Percentiles rank a stretch among this genome's conserved stretches.
These are phyloP conservation scores for Penicillium robsamsonii DNA, from an alignment of 495 filamentous ascomycete genomes.

Conservation along the genomic window DNA sequence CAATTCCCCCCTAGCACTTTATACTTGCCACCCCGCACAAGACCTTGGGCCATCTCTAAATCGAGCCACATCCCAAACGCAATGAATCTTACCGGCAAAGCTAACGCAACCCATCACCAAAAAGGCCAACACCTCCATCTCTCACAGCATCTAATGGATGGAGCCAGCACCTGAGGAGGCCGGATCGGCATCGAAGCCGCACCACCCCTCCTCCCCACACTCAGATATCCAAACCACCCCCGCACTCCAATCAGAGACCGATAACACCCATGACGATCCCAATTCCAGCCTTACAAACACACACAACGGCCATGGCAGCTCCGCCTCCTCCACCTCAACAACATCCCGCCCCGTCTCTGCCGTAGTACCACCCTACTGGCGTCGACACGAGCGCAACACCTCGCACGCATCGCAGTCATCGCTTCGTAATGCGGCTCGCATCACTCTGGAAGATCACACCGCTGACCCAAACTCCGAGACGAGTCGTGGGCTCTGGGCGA, in stretches of 20 bases:
- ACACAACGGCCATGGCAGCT: slow-evolving; percentile 9
- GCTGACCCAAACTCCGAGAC: slow-evolving; percentile 58
- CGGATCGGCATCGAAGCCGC: slow-evolving; percentile 30
- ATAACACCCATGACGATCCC: slow-evolving; percentile 6
- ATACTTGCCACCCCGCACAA: slow-evolving; percentile 9
- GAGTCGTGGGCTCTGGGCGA: slow-evolving; percentile 64
- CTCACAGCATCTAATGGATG: slow-evolving; percentile 46
- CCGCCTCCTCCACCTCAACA: slow-evolving; percentile 17
- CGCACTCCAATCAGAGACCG: slow-evolving; percentile 7
- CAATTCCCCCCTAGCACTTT: background rate
- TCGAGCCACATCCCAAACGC: background rate
- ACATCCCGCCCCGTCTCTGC: slow-evolving; percentile 38
- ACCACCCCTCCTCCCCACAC: slow-evolving; percentile 25
- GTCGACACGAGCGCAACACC: slow-evolving; percentile 40
- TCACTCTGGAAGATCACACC: slow-evolving; percentile 70
- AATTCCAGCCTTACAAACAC: background rate
- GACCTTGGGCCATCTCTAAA: background rate
- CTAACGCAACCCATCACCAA: background rate
- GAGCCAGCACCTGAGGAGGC: slow-evolving; percentile 48
- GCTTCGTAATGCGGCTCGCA: slow-evolving; percentile 41
- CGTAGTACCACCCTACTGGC: slow-evolving; percentile 52
- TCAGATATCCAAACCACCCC: slow-evolving; percentile 5
- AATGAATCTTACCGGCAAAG: background rate
- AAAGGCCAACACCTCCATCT: background rate
- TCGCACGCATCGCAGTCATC: slow-evolving; percentile 48